Evolutionary conservation across 2,329 filamentous ascomycete species (phyloP).

Genomic region (Chalaropsis thielavioides): DNA sequence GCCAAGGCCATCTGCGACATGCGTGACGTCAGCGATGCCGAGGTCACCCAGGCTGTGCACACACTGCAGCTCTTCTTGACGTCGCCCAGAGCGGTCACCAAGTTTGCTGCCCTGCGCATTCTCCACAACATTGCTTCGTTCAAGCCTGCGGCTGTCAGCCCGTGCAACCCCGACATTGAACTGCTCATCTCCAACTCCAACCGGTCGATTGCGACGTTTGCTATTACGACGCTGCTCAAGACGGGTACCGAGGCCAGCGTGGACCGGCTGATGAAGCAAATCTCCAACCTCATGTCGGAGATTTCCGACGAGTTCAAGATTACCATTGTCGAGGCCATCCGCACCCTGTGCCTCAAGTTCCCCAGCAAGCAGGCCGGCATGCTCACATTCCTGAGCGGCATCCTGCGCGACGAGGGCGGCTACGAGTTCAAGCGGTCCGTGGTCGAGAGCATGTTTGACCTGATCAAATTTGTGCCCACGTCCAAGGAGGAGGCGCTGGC

Average conservation of each 20-base stretch:
- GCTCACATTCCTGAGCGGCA: conserved; percentile 94
- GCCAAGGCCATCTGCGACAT: conserved; percentile 96
- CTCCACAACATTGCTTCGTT: conserved; percentile 93
- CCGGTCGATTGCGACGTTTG: conserved; percentile 93
- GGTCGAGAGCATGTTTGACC: conserved; percentile 97
- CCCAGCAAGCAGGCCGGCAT: conserved; percentile 96
- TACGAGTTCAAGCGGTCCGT: conserved; percentile 98
- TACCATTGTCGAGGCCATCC: conserved; percentile 97
- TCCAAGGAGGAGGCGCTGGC: conserved; percentile 69
- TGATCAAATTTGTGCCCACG: conserved; percentile 97
- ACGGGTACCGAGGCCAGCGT: conserved; percentile 96
- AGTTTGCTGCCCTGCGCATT: conserved; percentile 92
- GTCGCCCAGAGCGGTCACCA: conserved; percentile 86
- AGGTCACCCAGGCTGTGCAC: conserved; percentile 84
- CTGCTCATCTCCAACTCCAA: conserved; percentile 93
- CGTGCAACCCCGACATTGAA: conserved; percentile 96
- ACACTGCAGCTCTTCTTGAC: conserved; percentile 94
- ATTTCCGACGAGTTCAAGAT: conserved; percentile 99
- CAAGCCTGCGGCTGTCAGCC: conserved; percentile 81
- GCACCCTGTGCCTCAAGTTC: conserved; percentile 93
- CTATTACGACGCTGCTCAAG: conserved; percentile 94
- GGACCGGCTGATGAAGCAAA: conserved; percentile 96
- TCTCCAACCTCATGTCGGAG: conserved; percentile 94
- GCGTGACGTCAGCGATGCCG: conserved; percentile 79
- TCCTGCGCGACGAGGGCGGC: conserved; percentile 87